These are phyloP conservation scores for Teratosphaeria viscida DNA, from an alignment of 2,329 filamentous ascomycete species.

Conservation along the genomic window DNA sequence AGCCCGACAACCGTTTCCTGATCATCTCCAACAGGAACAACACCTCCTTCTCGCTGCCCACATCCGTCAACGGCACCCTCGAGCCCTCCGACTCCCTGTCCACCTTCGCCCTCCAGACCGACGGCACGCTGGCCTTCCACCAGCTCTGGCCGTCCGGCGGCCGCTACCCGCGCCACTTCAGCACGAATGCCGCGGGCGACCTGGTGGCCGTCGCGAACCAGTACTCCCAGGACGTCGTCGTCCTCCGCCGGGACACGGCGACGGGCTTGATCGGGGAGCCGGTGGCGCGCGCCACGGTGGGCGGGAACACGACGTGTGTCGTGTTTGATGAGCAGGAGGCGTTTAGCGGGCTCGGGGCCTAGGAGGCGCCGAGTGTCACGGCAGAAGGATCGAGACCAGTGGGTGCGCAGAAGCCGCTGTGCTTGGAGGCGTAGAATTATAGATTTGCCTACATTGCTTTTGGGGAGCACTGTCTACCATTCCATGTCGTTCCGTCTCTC, in stretches of 20 bases:
- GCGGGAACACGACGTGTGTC: conserved; percentile 7
- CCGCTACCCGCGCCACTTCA: conserved; percentile 55
- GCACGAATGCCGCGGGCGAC: conserved; percentile 53
- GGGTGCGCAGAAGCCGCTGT: neutral
- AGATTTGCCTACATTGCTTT: neutral
- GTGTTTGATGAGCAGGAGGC: conserved; percentile 4
- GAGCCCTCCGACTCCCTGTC: conserved; percentile 49
- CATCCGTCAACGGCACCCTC: conserved; percentile 33
- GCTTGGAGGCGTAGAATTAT: neutral
- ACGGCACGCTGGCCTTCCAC: conserved; percentile 46
- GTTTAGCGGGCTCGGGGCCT: neutral
- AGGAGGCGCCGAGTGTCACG: neutral
- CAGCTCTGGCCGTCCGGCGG: conserved; percentile 56
- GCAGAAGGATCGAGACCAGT: neutral
- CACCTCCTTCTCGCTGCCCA: conserved; percentile 35
- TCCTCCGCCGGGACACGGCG: conserved; percentile 49
- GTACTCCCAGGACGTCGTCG: conserved; percentile 46
- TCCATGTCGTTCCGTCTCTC: neutral
- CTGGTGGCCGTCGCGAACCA: conserved; percentile 59
- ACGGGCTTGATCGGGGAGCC: conserved; percentile 48
- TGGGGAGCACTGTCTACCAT: neutral
- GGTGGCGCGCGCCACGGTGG: conserved; percentile 3
- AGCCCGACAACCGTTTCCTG: conserved; percentile 47
- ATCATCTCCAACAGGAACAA: conserved; percentile 60
- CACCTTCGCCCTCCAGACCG: conserved; percentile 47